Evolutionary conservation across 1,284 basidiomycete genomes (phyloP), one percentile per base, ranked within the genome.

Genomic region (Ustilago hordei): DNA sequence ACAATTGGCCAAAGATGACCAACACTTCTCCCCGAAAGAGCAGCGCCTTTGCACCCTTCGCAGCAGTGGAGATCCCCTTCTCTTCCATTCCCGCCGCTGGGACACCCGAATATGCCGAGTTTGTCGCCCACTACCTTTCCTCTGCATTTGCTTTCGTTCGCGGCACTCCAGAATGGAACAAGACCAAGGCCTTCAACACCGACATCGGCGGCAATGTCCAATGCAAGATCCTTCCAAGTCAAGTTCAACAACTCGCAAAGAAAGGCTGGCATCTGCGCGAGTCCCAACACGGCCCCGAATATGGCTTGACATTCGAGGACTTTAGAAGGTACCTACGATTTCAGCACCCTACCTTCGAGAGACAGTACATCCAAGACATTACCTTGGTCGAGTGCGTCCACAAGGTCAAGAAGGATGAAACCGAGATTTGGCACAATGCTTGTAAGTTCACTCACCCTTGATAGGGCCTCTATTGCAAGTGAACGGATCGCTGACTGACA

Each of bases 191-290:
- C 13, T 79, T 74, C 58, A 52, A 60, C 41, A 63, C 71, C 13
- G 52, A 65, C 1, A 31, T 54, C 2, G 70, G 78, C 32, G 73
- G 77, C 13, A 12, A 58, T 1, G 77, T 79, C 8, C 73, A 76
- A 45, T 79, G 69, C 62, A 69, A 67, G 34, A 17, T 63, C 0
- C 52, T 72, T 5, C 62, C 69, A 17, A 73, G 69, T 39, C 55
- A 60, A 9, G 65, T 54, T 3, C 15, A 60, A 53, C 34, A 64
- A 43, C 36, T 81, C 31, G 67, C 58, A 41, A 79, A 75, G 66
- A 71, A 71, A 52, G 75, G 61, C 7, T 84, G 82, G 82, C 82
- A 84, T 55, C 64, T 79, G 55, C 69, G 81, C 19, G 67, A 76
- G 47, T 72, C 64, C 1, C 53, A 67, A n/a, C 82, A 80, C 47